Base-by-base conservation (phyloP, 169 alveolate species). In the Babesia microti region DNA sequence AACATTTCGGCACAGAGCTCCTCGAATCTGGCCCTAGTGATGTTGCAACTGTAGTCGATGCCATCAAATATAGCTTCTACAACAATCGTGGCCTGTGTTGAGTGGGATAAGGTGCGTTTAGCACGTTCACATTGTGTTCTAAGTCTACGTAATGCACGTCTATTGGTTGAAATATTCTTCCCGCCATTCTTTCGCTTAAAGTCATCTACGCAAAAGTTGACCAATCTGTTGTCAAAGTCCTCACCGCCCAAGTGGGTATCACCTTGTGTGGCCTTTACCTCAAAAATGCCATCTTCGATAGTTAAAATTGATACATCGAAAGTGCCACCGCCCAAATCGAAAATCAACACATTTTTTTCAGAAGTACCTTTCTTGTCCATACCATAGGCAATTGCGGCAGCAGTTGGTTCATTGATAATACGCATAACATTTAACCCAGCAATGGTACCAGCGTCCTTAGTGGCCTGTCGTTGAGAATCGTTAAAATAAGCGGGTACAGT, bases 221-320 rank as follows among this genome's bases (percentile, higher is more conserved):
- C 91, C 30, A 95, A 61, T 50, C 95, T 84, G 63, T 94, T 87
- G 83, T 96, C 99, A 76, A 94, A 94, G 68, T 96, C 99, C 72
- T 96, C 99, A 18, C 99, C 99, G 41, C 99, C 99, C 52, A 96
- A 76, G 66, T 92, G 98, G 14, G 99, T 96, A 70, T 96, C 98
- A 34, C 99, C 99, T 19, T 95, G 91, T 6, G 99, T 96, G 26
- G 99, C 98, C 79, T 87, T 90, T 21, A 95, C 99, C 63, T 95
- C 98, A 69, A 91, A 90, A 33, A 89, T 86, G 37, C 97, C 97
- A 54, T 91, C 97, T 58, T 91, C 97, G 46, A 95, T 89, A 36
- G 97, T 83, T 49, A 95, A 68, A 35, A 95, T 71, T 26, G 98
- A 89, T 18, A 95, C 98, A 89, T 96, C 98, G 72, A 94, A 94